Conservation (phyloP, 495 filamentous ascomycete genomes). For the Aspergillus baeticus region DNA sequence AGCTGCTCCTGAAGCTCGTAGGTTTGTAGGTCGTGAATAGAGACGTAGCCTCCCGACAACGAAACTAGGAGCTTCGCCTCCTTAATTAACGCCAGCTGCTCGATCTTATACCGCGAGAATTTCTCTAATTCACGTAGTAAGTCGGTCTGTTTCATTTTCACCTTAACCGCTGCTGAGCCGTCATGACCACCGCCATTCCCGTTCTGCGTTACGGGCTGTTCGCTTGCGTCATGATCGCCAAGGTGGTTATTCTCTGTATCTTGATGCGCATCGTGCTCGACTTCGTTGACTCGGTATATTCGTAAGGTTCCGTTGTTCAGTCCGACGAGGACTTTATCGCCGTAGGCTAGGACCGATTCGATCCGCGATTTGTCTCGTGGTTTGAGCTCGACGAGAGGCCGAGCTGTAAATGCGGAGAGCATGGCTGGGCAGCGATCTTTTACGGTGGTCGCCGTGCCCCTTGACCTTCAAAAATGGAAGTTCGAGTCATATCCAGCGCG, state of each 20-base stretch:
- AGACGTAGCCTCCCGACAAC: slow-evolving; percentile 82
- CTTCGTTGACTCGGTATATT: slow-evolving; percentile 86
- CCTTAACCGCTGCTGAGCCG: slow-evolving; percentile 1
- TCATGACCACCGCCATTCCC: slow-evolving; percentile 14
- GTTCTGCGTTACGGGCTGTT: slow-evolving; percentile 11
- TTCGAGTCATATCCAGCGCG: slow-evolving; percentile 19
- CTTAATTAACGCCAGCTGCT: slow-evolving; percentile 92
- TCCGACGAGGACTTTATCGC: slow-evolving; percentile 87
- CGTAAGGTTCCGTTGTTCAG: slow-evolving; percentile 85
- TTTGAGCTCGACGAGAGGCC: slow-evolving; percentile 93
- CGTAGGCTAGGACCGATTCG: slow-evolving; percentile 88
- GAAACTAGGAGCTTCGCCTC: slow-evolving; percentile 89
- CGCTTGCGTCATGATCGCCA: slow-evolving; percentile 5
- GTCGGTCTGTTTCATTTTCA: slow-evolving; percentile 65
- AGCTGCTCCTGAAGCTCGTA: slow-evolving; percentile 79
- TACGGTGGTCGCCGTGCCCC: slow-evolving; percentile 18
- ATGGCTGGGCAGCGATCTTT: slow-evolving; percentile 51
- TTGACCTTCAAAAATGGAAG: slow-evolving; percentile 12
- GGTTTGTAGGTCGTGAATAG: slow-evolving; percentile 81
- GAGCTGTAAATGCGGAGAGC: slow-evolving; percentile 97
- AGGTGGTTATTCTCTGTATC: slow-evolving; percentile 9
- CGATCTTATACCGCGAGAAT: slow-evolving; percentile 84
- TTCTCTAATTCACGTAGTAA: slow-evolving; percentile 87
- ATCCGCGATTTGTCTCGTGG: slow-evolving; percentile 93
- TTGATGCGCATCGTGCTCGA: slow-evolving; percentile 18